Conservation (phyloP, 2,329 filamentous ascomycete species). For the Fusarium dlaminii region DNA sequence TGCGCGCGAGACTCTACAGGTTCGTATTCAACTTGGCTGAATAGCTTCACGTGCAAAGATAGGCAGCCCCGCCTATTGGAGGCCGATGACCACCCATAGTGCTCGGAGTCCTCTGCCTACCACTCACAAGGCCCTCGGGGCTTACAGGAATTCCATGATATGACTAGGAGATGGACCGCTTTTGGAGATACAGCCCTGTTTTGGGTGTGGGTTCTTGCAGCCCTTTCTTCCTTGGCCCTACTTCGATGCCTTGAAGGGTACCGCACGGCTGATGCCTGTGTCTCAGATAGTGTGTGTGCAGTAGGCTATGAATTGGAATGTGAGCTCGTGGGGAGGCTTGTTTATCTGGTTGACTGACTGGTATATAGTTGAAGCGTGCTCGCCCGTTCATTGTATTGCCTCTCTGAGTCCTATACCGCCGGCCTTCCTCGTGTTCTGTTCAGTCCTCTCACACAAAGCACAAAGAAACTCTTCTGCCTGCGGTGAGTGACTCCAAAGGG, state of each 20-base stretch:
- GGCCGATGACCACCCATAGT: conserved; percentile 41
- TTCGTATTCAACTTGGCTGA: conserved; percentile 25
- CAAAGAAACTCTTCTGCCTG: conserved; percentile 21
- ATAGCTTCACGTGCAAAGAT: conserved; percentile 40
- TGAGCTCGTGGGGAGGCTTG: conserved; percentile 15
- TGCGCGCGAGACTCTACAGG: conserved; percentile 32
- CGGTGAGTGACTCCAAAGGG: conserved; percentile 37
- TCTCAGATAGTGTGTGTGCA: conserved; percentile 16
- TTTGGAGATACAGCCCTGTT: conserved; percentile 33
- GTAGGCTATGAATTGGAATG: conserved; percentile 28
- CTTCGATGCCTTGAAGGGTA: conserved; percentile 20
- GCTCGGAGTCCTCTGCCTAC: background rate
- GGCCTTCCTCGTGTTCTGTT: conserved; percentile 26
- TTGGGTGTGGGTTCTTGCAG: conserved; percentile 29
- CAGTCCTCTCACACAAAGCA: conserved; percentile 1
- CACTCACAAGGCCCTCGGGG: conserved; percentile 34
- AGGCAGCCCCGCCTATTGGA: conserved; percentile 29
- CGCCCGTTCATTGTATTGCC: conserved; percentile 6
- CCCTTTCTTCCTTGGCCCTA: conserved; percentile 17
- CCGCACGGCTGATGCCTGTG: conserved; percentile 30
- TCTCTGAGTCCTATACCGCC: conserved; percentile 11
- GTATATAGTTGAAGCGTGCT: conserved; percentile 35
- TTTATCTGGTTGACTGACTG: conserved; percentile 1
- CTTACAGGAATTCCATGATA: conserved; percentile 33
- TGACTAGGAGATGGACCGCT: conserved; percentile 34